Percentiles rank a stretch among this genome's conserved stretches.
These are phyloP conservation scores for Fusarium xylarioides DNA, from an alignment of 2,329 filamentous ascomycete genomes.

Conservation along the genomic window DNA sequence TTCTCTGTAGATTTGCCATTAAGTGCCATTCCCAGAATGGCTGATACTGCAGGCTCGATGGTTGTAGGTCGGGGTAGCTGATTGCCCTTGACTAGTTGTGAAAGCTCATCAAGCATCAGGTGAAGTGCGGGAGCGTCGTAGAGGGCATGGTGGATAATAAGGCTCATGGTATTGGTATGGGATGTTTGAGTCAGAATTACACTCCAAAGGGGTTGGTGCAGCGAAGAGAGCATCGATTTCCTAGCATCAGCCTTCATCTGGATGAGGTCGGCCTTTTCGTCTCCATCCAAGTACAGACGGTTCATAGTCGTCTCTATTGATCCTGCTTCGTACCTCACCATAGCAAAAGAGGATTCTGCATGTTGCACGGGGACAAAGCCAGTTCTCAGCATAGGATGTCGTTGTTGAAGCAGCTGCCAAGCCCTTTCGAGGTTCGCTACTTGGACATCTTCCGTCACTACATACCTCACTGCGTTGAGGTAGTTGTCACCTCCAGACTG, in stretches of 20 bases:
- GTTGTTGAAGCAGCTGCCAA: conserved; percentile 64
- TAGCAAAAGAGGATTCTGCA: conserved; percentile 71
- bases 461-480: conserved; percentile 74
- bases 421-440: conserved; percentile 58
- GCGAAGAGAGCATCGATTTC: conserved; percentile 48
- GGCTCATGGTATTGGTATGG: conserved; percentile 48
- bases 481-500: conserved; percentile 75
- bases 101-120: conserved; percentile 69
- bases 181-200: conserved; percentile 57
- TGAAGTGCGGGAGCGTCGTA: conserved; percentile 84
- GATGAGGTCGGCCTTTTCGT: conserved; percentile 42
- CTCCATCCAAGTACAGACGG: not conserved
- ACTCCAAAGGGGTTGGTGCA: conserved; percentile 71
- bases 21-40: conserved; percentile 51
- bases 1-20: conserved; percentile 48
- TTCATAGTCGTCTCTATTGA: conserved; percentile 24
- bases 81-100: conserved; percentile 38
- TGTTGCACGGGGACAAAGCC: conserved; percentile 74
- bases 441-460: conserved; percentile 54
- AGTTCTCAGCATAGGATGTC: conserved; percentile 78
- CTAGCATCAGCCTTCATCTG: conserved; percentile 51
- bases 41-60: conserved; percentile 51
- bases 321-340: conserved; percentile 67
- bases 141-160: conserved; percentile 78
- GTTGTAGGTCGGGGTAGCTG: conserved; percentile 9